These are phyloP conservation scores for Celoporthe dispersa DNA, from an alignment of 2,329 filamentous ascomycete species.

Conservation along the genomic window DNA sequence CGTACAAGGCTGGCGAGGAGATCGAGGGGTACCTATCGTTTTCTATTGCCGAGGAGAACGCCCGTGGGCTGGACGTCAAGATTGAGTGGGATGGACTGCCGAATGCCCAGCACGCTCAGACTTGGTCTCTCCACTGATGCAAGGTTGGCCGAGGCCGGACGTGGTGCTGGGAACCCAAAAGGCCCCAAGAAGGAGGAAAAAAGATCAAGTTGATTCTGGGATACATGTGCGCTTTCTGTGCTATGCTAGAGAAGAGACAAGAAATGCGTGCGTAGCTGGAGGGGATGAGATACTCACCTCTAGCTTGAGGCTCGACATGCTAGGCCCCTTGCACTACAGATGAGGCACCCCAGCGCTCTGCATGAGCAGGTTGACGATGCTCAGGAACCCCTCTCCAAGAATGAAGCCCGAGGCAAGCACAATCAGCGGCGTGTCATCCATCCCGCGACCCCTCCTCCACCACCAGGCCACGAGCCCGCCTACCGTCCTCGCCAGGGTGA, in stretches of 20 bases:
- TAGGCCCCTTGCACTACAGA: constrained; percentile 48
- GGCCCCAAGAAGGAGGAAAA: neutral
- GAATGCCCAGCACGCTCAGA: constrained; percentile 45
- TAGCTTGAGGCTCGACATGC: neutral
- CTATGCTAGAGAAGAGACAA: neutral
- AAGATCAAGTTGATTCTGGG: constrained; percentile 28
- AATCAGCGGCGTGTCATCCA: constrained; percentile 76
- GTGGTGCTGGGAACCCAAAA: constrained; percentile 1
- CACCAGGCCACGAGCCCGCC: constrained; percentile 78
- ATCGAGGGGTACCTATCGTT: constrained; percentile 73
- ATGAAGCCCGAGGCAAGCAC: constrained; percentile 91
- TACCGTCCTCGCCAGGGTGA: constrained; percentile 84
- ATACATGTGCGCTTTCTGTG: neutral
- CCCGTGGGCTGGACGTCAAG: constrained; percentile 68
- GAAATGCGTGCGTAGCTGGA: neutral
- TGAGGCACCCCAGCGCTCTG: constrained; percentile 79
- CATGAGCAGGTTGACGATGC: constrained; percentile 85
- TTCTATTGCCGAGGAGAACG: constrained; percentile 69
- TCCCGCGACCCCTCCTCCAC: constrained; percentile 64
- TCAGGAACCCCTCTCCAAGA: constrained; percentile 87
- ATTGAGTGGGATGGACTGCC: constrained; percentile 59
- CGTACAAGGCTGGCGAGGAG: constrained; percentile 57
- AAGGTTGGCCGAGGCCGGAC: neutral
- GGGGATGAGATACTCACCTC: neutral
- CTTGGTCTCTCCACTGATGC: constrained; percentile 53